A percentile compares a stretch with the other conserved stretches of the same genome.
phyloP scores from a whole-genome alignment of 257 asterid species.

The Jasminum sambac region DNA sequence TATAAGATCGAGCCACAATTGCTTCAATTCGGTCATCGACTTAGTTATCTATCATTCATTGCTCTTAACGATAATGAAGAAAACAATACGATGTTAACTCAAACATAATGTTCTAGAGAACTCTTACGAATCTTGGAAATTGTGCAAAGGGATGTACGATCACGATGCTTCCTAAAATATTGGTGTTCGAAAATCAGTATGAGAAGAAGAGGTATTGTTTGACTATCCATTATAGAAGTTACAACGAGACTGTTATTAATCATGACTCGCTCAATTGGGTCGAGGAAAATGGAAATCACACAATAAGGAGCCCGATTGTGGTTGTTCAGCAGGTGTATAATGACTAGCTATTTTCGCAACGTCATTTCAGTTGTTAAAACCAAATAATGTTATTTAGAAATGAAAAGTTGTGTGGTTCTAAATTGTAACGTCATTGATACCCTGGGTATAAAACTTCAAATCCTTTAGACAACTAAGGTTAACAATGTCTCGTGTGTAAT shows the following conservation, averaged over 20 bases:
- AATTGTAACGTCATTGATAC: too few species aligned
- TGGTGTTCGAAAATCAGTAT: slow-evolving; percentile 27
- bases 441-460: too few species aligned
- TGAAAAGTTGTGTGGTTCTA: too few species aligned
- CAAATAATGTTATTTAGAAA: background rate
- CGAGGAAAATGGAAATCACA: slow-evolving; percentile 37
- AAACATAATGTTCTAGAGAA: slow-evolving; percentile 29
- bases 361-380: background rate
- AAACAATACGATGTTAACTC: background rate
- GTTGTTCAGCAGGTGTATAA: slow-evolving; percentile 19
- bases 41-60: slow-evolving; percentile 39
- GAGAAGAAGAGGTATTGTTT: slow-evolving; percentile 35
- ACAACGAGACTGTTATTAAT: background rate
- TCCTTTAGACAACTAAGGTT: too few species aligned
- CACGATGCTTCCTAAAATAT: slow-evolving; percentile 23
- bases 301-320: slow-evolving; percentile 53
- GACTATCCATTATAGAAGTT: slow-evolving; percentile 24
- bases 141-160: slow-evolving; percentile 21
- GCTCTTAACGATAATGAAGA: slow-evolving; percentile 23
- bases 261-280: slow-evolving; percentile 50
- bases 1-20: slow-evolving; percentile 32
- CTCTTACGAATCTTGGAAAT: slow-evolving; percentile 33
- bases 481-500: too few species aligned
- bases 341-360: background rate
- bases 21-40: slow-evolving; percentile 36